Conservation (phyloP, 2,329 filamentous ascomycete genomes). For the Exophiala viscosa region DNA sequence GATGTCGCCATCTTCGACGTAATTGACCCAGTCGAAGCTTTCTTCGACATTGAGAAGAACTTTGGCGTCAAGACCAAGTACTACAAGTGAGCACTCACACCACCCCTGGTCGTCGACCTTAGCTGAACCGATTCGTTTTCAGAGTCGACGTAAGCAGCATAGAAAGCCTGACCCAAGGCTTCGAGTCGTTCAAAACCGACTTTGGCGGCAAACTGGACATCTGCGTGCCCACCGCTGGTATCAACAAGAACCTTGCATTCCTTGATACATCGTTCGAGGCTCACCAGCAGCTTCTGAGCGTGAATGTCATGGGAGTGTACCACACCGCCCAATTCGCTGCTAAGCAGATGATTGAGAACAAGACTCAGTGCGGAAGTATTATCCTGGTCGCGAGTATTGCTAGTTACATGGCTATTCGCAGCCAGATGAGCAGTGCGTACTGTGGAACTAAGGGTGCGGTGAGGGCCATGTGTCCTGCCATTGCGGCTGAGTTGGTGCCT, state of each 20-base stretch:
- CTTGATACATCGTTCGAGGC: conserved; percentile 44
- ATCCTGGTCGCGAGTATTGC: conserved; percentile 54
- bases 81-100: conserved; percentile 34
- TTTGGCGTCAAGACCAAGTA: conserved; percentile 41
- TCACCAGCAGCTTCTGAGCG: conserved; percentile 40
- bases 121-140: not conserved
- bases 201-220: conserved; percentile 42
- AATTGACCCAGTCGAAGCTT: conserved; percentile 38
- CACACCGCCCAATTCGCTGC: conserved; percentile 50
- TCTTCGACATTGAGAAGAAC: conserved; percentile 41
- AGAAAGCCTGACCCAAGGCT: conserved; percentile 33
- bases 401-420: conserved; percentile 49
- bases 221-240: conserved; percentile 45
- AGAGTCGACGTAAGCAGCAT: conserved; percentile 41
- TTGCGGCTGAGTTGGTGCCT: conserved; percentile 44
- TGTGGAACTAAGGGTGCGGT: conserved; percentile 49
- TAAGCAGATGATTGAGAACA: conserved; percentile 50
- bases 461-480: conserved; percentile 45
- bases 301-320: conserved; percentile 47
- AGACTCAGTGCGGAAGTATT: conserved; percentile 51
- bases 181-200: conserved; percentile 34
- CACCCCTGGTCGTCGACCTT: not conserved
- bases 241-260: conserved; percentile 45
- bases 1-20: conserved; percentile 48
- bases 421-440: conserved; percentile 48